Evolutionary conservation across 2,329 filamentous ascomycete species (phyloP).

Genomic region (Pseudogymnoascus sp.): DNA sequence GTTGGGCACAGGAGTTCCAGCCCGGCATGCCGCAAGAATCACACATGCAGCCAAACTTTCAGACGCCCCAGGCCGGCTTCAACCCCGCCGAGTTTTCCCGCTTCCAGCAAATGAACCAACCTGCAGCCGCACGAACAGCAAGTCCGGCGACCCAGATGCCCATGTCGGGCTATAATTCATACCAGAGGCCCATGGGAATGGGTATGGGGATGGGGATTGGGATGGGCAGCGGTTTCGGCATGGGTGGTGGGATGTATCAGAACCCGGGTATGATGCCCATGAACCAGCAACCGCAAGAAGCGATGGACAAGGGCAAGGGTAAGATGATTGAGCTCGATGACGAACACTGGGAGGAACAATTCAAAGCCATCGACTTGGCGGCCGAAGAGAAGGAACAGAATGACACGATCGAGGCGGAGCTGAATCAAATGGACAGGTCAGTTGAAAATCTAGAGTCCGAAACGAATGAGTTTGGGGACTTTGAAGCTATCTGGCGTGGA

Average conservation of each 20-base stretch:
- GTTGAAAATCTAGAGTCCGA: constrained; percentile 56
- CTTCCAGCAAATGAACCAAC: constrained; percentile 68
- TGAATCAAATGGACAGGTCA: constrained; percentile 84
- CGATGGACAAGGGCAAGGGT: constrained; percentile 66
- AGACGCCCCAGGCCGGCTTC: constrained; percentile 56
- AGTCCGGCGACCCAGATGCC: constrained; percentile 44
- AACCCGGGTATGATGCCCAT: constrained; percentile 35
- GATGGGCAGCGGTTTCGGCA: constrained; percentile 44
- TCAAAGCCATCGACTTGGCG: constrained; percentile 73
- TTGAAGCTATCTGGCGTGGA: constrained; percentile 82
- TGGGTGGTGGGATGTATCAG: constrained; percentile 42
- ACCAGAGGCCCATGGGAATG: constrained; percentile 53
- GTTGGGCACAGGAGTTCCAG: constrained; percentile 59
- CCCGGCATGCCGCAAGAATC: constrained; percentile 47
- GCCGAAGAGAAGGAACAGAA: constrained; percentile 38
- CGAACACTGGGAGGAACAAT: constrained; percentile 91
- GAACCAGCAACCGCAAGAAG: constrained; percentile 28
- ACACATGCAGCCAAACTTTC: constrained; percentile 65
- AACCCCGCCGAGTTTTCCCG: constrained; percentile 77
- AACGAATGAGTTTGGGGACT: constrained; percentile 71
- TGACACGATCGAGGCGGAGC: constrained; percentile 46
- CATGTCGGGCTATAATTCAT: constrained; percentile 40
- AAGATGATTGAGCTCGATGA: constrained; percentile 94
- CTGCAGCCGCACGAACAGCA: constrained; percentile 47
- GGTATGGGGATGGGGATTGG: constrained; percentile 33